Evolutionary conservation across 2,329 filamentous ascomycete species (phyloP).

Genomic region (Blumeria graminis): DNA sequence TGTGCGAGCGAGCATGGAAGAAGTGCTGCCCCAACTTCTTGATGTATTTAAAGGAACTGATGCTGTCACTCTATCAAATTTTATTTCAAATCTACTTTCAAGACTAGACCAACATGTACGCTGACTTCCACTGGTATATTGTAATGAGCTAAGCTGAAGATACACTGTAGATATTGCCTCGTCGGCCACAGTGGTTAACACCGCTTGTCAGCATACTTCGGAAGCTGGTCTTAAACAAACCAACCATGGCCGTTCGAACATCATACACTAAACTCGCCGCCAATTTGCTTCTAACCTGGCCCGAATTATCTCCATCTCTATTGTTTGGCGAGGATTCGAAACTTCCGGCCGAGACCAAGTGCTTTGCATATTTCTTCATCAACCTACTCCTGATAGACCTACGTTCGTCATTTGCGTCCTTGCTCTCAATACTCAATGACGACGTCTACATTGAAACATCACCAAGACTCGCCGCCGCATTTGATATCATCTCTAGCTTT

Average conservation of each 20-base stretch:
- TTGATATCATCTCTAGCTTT: constrained; percentile 36
- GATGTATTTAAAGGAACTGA: constrained; percentile 33
- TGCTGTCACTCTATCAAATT: constrained; percentile 31
- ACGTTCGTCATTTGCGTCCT: constrained; percentile 33
- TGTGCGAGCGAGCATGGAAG: constrained; percentile 21
- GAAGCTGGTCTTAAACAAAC: constrained; percentile 28
- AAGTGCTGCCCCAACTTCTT: constrained; percentile 23
- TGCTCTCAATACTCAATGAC: constrained; percentile 32
- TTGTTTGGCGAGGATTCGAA: constrained; percentile 25
- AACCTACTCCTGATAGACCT: constrained; percentile 43
- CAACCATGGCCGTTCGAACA: constrained; percentile 27
- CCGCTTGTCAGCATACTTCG: constrained; percentile 24
- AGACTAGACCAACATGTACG: constrained; percentile 25
- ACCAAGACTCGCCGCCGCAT: constrained; percentile 31
- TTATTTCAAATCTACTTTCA: constrained; percentile 27
- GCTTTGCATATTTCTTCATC: constrained; percentile 36
- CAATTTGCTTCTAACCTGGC: constrained; percentile 31
- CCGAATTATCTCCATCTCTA: constrained; percentile 20
- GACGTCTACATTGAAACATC: constrained; percentile 26
- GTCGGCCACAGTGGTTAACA: constrained; percentile 28
- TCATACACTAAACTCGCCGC: constrained; percentile 35
- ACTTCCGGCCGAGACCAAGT: constrained; percentile 19
- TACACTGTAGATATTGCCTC: constrained; percentile 21
- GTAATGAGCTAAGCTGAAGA: constrained; percentile 1
- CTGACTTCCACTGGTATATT: constrained; percentile 1